Percentiles rank a stretch among this genome's conserved stretches.
Conservation (phyloP, 1,284 basidiomycete genomes). For the Sporisorium exsertum region DNA sequence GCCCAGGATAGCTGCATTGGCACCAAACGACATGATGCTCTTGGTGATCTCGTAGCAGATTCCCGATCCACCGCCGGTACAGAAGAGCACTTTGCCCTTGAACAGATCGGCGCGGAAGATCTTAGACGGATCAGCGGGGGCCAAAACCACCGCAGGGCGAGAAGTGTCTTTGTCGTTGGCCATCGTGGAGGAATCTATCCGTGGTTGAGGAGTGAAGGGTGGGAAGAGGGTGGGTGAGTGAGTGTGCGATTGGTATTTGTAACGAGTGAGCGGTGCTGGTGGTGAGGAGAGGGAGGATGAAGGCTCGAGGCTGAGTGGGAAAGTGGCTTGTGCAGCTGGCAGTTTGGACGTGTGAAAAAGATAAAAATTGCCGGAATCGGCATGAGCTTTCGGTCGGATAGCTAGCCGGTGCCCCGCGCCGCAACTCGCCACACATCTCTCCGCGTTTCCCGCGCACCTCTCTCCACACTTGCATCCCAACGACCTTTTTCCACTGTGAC, state of each 20-base stretch:
- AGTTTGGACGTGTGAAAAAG: too few species aligned
- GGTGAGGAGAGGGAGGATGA: neutral
- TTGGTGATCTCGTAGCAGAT: conserved; percentile 88
- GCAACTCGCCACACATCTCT: neutral
- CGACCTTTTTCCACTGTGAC: too few species aligned
- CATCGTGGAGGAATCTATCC: neutral
- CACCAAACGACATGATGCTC: conserved; percentile 82
- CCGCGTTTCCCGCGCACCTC: neutral
- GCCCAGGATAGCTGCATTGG: conserved; percentile 83
- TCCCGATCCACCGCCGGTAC: conserved; percentile 76
- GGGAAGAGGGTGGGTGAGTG: neutral
- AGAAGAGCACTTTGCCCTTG: conserved; percentile 92
- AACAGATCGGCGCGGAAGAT: conserved; percentile 83
- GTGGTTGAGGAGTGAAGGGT: neutral
- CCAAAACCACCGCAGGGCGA: conserved; percentile 27
- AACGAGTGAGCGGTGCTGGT: neutral
- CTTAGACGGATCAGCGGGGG: conserved; percentile 38
- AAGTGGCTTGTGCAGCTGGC: too few species aligned
- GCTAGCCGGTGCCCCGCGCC: neutral
- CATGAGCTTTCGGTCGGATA: neutral
- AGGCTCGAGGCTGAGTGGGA: neutral
- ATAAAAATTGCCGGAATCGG: conserved; percentile 2
- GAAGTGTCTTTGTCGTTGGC: conserved; percentile 21
- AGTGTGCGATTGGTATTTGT: neutral
- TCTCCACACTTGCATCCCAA: neutral